Evolutionary conservation across 2,329 filamentous ascomycete species (phyloP), one percentile per base, ranked within the genome.

Genomic region (Polytolypa hystricis): DNA sequence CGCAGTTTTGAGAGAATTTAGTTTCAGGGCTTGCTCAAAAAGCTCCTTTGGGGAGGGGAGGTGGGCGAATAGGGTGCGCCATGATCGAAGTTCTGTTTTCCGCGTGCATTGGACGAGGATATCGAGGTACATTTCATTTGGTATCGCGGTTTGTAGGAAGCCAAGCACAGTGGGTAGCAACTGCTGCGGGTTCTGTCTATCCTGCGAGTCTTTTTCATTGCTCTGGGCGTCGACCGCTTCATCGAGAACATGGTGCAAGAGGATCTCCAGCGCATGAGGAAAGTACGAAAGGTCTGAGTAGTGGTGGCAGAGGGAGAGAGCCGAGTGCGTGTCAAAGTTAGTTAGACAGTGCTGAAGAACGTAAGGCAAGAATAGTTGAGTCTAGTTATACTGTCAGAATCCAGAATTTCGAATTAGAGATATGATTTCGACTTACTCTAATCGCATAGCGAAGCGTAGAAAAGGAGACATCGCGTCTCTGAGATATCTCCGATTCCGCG

Each of bases 41-140:
- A 98, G 71, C 47, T 91, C 83, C 50, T 86, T 81, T 3, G 89
- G 84, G 1, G 89, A 84, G 1, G 91, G 91, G 1, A 98, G 70
- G 51, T 95, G 86, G 4, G 79, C 77, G 57, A 98, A 98, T 1
- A 98, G 69, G 1, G 91, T 95, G 41, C 82, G 79, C 91, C 91
- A 98, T 38, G 85, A 93, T 26, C 89, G 78, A 5, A 94, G 78
- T 55, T 98, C 91, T 0, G 91, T 98, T 61, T 98, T 98, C 37
- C 91, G 81, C 1, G 91, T 95, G 61, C 91, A 98, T 61, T 93
- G 91, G 14, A 98, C 81, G 16, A 98, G 80, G 40, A 96, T 91
- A 51, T 96, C 89, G 11, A 96, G 77, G 53, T 95, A 98, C 40
- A 85, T 53, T 8, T 55, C 54, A 1, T 54, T 77, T 38, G 79